phyloP scores from a whole-genome alignment of 768 basidiomycete species.

The Daedaleopsis sinensis region DNA sequence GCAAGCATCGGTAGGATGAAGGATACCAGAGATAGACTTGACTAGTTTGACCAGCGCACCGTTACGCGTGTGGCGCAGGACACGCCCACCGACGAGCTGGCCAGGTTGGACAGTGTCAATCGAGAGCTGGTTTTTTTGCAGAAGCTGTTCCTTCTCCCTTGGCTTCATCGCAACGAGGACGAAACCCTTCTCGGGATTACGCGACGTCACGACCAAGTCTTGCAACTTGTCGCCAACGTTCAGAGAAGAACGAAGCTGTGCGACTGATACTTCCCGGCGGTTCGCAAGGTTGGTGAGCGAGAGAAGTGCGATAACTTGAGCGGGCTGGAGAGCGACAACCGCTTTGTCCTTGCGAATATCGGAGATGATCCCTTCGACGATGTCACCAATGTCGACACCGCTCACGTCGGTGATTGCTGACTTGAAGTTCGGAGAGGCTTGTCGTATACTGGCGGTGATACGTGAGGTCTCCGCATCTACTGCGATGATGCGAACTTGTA shows the following conservation, averaged over 20 bases:
- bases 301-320: conserved; percentile 75
- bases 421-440: conserved; percentile 60
- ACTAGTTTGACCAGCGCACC: conserved; percentile 82
- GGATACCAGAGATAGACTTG: conserved; percentile 66
- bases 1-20: conserved; percentile 80
- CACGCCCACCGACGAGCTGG: conserved; percentile 78
- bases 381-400: conserved; percentile 75
- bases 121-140: conserved; percentile 54
- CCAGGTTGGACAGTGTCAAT: conserved; percentile 72
- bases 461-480: conserved; percentile 59
- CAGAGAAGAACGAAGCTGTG: conserved; percentile 64
- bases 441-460: conserved; percentile 85
- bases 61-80: conserved; percentile 69
- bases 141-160: conserved; percentile 51
- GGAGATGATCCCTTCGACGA: conserved; percentile 67
- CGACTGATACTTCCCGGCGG: conserved; percentile 62
- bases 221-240: conserved; percentile 71
- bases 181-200: conserved; percentile 82
- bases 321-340: conserved; percentile 71
- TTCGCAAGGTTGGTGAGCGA: conserved; percentile 89
- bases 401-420: conserved; percentile 62
- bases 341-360: conserved; percentile 88
- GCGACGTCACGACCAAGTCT: conserved; percentile 86
- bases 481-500: conserved; percentile 79
- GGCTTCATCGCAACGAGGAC: conserved; percentile 83